Base-by-base conservation (phyloP, 306 rosid species). In the Lagenaria siceraria region DNA sequence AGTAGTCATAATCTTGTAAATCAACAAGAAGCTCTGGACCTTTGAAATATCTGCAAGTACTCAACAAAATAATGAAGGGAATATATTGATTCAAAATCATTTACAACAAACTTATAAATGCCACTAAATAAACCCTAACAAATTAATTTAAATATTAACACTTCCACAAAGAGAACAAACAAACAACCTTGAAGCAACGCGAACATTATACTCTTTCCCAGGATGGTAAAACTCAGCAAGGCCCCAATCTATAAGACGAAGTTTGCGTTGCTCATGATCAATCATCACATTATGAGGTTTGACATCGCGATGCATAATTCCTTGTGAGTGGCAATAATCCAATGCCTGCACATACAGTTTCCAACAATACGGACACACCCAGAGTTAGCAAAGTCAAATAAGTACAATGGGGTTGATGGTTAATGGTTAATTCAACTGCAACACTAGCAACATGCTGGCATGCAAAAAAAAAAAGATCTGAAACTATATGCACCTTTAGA, bases 201-300 rank as follows among this genome's bases (percentile, higher is more conserved):
- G 84, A 8, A 85, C 88, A 38, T 85, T 83, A 77, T 80, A 85
- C 54, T 85, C 86, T 48, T 83, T 85, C 27, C 86, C 88, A 78
- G 83, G 88, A 83, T 85, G 88, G 74, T 85, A 85, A 56, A 85
- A 83, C 77, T 85, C 86, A 54, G 88, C 86, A 63, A 85, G 86
- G 64, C 88, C 88, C 84, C 86, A 83, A 68, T 85, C 88, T 40
- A 85, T 85, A 80, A 85, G 76, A 77, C 83, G 82, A 82, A 85
- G 88, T 80, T 85, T 85, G 31, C 80, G 76, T 73, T 80, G 77
- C 49, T 85, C 86, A 4, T 85, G 88, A 46, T 85, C 88, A 33
- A 85, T 85, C 88, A 85, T 85, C 73, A 85, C 86, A 78, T 85
- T 85, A 59, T 85, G 86, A 65, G 88, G 88, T 74, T 85, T 85